Conservation (phyloP, 345 rosid species). For the Pistacia atlantica region DNA sequence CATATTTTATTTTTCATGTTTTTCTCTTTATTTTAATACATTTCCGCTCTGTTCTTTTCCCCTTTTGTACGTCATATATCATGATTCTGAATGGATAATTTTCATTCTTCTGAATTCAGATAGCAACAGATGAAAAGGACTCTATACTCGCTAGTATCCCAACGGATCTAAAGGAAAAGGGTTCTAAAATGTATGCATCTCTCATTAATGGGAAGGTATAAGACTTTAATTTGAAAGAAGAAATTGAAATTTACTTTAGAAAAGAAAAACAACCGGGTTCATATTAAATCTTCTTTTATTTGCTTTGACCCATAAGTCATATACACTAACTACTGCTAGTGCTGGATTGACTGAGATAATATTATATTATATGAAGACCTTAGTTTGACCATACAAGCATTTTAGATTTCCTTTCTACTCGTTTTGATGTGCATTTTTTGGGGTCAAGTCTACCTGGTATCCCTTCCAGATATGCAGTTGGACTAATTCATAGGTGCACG, state of each 20-base stretch:
- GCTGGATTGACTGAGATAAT: background rate
- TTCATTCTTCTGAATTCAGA: slow-evolving; percentile 40
- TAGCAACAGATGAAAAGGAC: slow-evolving; percentile 74
- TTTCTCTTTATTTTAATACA: background rate
- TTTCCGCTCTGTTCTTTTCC: background rate
- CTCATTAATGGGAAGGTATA: slow-evolving; percentile 83
- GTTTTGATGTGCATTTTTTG: background rate
- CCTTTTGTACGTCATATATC: background rate
- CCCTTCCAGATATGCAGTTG: background rate
- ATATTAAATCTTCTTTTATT: slow-evolving; percentile 9
- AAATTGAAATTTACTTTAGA: slow-evolving; percentile 2
- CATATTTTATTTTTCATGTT: background rate
- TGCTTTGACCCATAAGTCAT: background rate
- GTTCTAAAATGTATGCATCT: slow-evolving; percentile 62
- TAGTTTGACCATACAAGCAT: background rate
- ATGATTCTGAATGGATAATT: background rate
- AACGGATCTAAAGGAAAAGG: slow-evolving; percentile 66
- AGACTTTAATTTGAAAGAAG: slow-evolving; percentile 13
- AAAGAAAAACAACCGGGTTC: slow-evolving; percentile 11
- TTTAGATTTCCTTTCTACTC: background rate
- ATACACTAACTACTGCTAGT: background rate
- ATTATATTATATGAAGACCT: background rate
- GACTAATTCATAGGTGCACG: slow-evolving; percentile 10
- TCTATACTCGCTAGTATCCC: slow-evolving; percentile 77
- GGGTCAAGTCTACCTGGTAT: background rate